Base-by-base conservation (phyloP, 176 grass and related monocot species). In the Avena atlantica region DNA sequence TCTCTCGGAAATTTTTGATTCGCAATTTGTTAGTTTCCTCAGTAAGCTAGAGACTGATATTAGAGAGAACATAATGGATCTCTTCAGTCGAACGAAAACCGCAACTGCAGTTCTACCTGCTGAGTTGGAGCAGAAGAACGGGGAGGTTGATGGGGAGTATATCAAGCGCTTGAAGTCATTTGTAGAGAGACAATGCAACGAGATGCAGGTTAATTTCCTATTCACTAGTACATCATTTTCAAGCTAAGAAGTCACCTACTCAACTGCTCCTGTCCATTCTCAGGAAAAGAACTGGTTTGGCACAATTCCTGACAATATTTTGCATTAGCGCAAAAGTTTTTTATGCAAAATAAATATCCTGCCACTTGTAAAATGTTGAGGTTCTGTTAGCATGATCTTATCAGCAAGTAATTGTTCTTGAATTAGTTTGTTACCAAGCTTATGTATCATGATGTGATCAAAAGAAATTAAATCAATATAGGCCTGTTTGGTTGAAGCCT, bases 131-230 rank as follows among this genome's bases (percentile, higher is more conserved):
- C 97, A 99, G 83, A 96, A 85, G 78, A 86, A 94, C 70, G 94
- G 86, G 55, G 92, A 99, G 90, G 70, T 88, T 59, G 90, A 96
- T 89, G 89, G 80, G 66, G 97, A 94, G 56, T 99, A 99, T 80
- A 85, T 97, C 80, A 94, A 89, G 71, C 92, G 94, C 67, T 83
- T 99, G 44, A 94, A 89, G 76, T 92, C 88, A 74, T 99, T 99
- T 89, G 90, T 99, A 66, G 97, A 96, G 85, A 94, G 90, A 76
- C 97, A 99, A 80, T 99, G 97, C 90, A 94, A 84, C 81, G 97
- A 99, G 51, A 99, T 99, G 97, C 92, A 99, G 94, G 97, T 94
- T 87, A 27, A 66, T 92, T 82, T 78, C 59, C 75, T 12, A 29
- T 77, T 25, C 25, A 12, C 44, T 47, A 34, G 31, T 34, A 9